Conservation (phyloP, 2,329 filamentous ascomycete species). For the Alternaria consortialis region DNA sequence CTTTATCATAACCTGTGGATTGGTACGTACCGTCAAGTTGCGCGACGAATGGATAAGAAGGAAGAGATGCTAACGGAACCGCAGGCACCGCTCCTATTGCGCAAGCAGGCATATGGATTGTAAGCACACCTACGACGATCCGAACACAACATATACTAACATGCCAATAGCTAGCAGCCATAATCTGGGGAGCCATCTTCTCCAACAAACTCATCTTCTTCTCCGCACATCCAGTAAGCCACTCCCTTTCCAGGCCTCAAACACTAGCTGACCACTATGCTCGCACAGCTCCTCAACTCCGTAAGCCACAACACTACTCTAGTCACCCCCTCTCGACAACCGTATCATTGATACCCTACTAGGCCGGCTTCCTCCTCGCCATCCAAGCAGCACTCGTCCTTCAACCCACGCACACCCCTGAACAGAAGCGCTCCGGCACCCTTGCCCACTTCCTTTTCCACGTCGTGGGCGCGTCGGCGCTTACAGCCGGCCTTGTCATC, state of each 20-base stretch:
- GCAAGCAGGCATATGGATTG: conserved; percentile 78
- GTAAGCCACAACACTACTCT: conserved; percentile 33
- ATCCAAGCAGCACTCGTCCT: conserved; percentile 83
- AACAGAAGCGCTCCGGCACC: conserved; percentile 74
- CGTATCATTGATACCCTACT: conserved; percentile 25
- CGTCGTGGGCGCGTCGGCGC: conserved; percentile 67
- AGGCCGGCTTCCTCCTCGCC: conserved; percentile 75
- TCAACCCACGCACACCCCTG: conserved; percentile 82
- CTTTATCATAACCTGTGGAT: conserved; percentile 76
- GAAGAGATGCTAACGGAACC: neutral
- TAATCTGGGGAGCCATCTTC: conserved; percentile 82
- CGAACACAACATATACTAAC: conserved; percentile 19
- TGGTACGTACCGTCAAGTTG: conserved; percentile 62
- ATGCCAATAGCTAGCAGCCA: conserved; percentile 66
- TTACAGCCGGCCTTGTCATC: conserved; percentile 71
- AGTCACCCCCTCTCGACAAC: conserved; percentile 18
- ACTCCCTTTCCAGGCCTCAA: neutral
- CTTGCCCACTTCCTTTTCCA: conserved; percentile 76
- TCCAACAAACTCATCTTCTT: conserved; percentile 78
- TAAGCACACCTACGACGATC: conserved; percentile 46
- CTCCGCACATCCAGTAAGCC: conserved; percentile 81
- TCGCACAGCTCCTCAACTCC: conserved; percentile 61
- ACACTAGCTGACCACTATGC: conserved; percentile 18
- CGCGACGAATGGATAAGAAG: neutral
- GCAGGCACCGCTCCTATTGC: conserved; percentile 82